phyloP scores from a whole-genome alignment of 2,329 filamentous ascomycete genomes.

The Colletotrichum limetticola region DNA sequence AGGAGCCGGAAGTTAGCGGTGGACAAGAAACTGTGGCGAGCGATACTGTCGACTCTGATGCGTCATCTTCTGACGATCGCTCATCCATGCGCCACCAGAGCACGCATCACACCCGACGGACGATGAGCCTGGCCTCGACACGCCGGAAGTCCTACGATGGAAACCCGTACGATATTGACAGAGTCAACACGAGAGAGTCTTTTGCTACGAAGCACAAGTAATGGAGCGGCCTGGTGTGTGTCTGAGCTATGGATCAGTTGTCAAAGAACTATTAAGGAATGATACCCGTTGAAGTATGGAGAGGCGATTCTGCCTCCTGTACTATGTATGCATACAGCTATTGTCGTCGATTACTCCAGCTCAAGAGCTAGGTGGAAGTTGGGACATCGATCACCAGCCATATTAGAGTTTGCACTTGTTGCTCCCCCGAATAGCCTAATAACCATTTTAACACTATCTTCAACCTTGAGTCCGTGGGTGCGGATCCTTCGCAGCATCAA shows the following conservation, averaged over 20 bases:
- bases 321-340: not conserved
- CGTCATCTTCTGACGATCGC: not conserved
- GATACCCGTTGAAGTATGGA: not conserved
- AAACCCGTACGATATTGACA: slow-evolving; percentile 7
- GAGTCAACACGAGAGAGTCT: not conserved
- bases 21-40: not conserved
- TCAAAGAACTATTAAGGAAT: not conserved
- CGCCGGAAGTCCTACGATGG: slow-evolving; percentile 12
- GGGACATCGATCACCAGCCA: not conserved
- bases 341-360: not conserved
- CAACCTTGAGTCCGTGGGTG: not conserved
- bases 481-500: not conserved
- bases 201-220: not conserved
- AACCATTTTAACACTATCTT: not conserved
- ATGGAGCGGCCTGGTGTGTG: not conserved
- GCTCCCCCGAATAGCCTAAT: not conserved
- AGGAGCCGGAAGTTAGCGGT: slow-evolving; percentile 34
- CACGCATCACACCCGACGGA: not conserved
- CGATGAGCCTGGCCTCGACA: not conserved
- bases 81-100: not conserved
- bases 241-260: too few relatives aligned
- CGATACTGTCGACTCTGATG: not conserved
- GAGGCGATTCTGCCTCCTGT: not conserved
- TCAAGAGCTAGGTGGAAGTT: not conserved
- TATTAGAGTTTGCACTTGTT: not conserved